Evolutionary conservation across 176 grass and related monocot genomes (phyloP), one percentile per base, ranked within the genome.

Genomic region (Themeda triandra): DNA sequence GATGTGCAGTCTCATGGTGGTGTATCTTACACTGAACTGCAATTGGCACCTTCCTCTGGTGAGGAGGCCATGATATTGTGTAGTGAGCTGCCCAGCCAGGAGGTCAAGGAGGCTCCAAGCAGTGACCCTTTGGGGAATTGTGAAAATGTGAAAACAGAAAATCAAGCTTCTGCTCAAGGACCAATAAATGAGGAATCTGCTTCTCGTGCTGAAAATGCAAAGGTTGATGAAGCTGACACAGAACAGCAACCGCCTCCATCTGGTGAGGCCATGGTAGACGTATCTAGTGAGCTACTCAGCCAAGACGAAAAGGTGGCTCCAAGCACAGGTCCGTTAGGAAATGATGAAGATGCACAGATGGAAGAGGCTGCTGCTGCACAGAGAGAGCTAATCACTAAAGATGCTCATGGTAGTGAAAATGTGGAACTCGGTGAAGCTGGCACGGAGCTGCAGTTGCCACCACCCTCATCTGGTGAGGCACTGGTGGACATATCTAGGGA

Each of bases 201-300:
- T 36, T 42, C 33, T 66, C 59, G 30, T 58, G 44, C 19, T 76
- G 23, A 87, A 82, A 69, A 14, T 69, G 62, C 45, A 75, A 42
- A 41, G 10, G 4, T 33, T 31, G 46, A 28, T 69, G 85, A 87
- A 75, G 46, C 63, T 28, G 21, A 35, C 18, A 40, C 49, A 8
- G 36, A 45, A 29, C n/a, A 27, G 13, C 27, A 76, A 24, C 19
- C 21, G 28, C 68, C 9, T 37, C 32, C 58, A 1, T 51, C 33
- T 5, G 36, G 8, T 4, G 59, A 75, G 60, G 12, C 33, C 1
- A 17, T 51, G 54, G 36, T 59, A 64, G 11, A n/a, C 6, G 31
- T 21, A 46, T 30, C 44, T 67, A 19, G 30, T 3, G 66, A 74
- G 68, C 24, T 21, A n/a, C 58, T 69, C 24, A 75, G 8, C 69